Conservation (phyloP, 371 early-diverging fungal species). For the Mortierella sp. region DNA sequence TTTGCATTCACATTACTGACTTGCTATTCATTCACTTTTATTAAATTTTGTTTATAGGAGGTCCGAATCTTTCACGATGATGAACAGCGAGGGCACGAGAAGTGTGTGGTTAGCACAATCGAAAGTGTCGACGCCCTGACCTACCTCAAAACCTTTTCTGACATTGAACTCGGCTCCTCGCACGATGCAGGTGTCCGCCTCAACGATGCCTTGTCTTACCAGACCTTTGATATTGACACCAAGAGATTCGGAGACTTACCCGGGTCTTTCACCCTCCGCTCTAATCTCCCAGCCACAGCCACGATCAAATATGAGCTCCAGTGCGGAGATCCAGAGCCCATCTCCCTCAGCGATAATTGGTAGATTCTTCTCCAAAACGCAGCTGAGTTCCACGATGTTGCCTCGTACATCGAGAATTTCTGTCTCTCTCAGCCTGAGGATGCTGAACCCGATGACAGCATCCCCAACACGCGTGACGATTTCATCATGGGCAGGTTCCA, state of each 20-base stretch:
- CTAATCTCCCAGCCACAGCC: not conserved
- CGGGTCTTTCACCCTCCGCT: constrained; percentile 20
- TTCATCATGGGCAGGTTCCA: not conserved
- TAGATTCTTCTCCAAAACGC: not conserved
- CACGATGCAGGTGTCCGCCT: constrained; percentile 43
- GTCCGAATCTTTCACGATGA: constrained; percentile 19
- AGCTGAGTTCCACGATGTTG: constrained; percentile 1
- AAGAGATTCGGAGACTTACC: not conserved
- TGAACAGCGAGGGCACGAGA: not conserved
- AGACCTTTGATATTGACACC: constrained; percentile 4
- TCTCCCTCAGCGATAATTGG: constrained; percentile 7
- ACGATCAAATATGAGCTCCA: constrained; percentile 20
- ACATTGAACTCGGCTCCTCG: constrained; percentile 15
- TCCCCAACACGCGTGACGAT: not conserved
- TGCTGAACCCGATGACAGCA: not conserved
- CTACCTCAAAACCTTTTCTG: constrained; percentile 21
- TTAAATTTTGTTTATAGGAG: not conserved
- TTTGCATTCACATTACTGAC: too few relatives aligned
- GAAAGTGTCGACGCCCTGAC: constrained; percentile 16
- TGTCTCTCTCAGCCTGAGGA: not conserved
- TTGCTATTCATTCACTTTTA: not conserved
- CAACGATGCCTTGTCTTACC: constrained; percentile 15
- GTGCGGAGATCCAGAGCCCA: not conserved
- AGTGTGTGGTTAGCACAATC: constrained; percentile 38
- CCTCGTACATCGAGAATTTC: not conserved